Conservation (phyloP, 2,329 filamentous ascomycete species). For the Teratosphaeria destructans region DNA sequence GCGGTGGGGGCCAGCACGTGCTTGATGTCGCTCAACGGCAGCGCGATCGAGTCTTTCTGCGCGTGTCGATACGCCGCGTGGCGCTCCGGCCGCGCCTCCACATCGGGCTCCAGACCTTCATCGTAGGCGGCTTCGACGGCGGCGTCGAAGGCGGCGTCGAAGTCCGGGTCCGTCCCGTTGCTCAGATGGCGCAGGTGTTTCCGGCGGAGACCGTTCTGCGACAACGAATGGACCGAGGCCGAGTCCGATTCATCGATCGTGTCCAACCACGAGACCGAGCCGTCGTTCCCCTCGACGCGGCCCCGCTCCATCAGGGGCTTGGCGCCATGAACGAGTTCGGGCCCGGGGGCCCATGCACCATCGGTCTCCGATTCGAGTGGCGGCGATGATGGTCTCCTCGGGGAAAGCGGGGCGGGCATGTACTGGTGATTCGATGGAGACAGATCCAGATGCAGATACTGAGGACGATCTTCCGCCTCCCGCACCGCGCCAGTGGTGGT, state of each 20-base stretch:
- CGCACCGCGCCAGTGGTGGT: neutral
- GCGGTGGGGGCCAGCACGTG: conserved; percentile 10
- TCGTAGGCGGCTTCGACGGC: conserved; percentile 95
- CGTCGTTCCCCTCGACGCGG: conserved; percentile 1
- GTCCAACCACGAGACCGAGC: conserved; percentile 33
- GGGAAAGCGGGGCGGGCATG: conserved; percentile 62
- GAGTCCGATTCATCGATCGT: conserved; percentile 70
- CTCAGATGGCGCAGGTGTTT: conserved; percentile 61
- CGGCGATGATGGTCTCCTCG: conserved; percentile 47
- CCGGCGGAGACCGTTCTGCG: conserved; percentile 56
- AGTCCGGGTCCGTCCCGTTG: conserved; percentile 73
- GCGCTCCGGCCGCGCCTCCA: conserved; percentile 33
- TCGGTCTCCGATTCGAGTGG: conserved; percentile 6
- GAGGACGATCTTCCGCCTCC: neutral
- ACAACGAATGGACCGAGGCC: conserved; percentile 67
- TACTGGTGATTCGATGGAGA: conserved; percentile 35
- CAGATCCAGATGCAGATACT: conserved; percentile 7
- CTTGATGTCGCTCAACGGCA: conserved; percentile 15
- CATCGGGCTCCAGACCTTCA: conserved; percentile 71
- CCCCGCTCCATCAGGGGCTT: neutral
- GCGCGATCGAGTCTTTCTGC: conserved; percentile 13
- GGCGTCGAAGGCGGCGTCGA: conserved; percentile 86
- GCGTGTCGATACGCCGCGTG: conserved; percentile 9
- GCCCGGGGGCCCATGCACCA: conserved; percentile 7
- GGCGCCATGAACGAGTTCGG: conserved; percentile 3